These are phyloP conservation scores for Fragilaria radians DNA, from an alignment of 108 stramenopile species.

Conservation along the genomic window DNA sequence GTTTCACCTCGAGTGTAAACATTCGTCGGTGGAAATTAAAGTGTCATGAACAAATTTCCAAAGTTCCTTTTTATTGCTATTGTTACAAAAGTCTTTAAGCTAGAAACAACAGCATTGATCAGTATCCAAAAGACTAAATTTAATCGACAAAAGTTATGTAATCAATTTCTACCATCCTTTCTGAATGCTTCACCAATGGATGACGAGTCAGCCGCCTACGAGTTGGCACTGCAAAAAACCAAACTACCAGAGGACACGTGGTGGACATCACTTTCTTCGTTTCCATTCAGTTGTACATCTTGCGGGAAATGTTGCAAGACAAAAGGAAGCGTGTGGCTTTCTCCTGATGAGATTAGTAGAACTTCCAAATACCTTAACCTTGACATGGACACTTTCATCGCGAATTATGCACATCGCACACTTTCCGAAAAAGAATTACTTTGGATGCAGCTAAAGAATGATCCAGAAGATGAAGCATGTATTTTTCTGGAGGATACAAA, in stretches of 20 bases:
- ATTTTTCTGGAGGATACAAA: slow-evolving; percentile 27
- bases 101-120: no score
- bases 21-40: no score
- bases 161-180: no score
- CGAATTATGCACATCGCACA: neutral
- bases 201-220: no score
- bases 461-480: slow-evolving; percentile 18
- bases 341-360: slow-evolving; percentile 30
- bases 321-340: slow-evolving; percentile 51
- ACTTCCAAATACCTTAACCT: slow-evolving; percentile 6
- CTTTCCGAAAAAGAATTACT: slow-evolving; percentile 1
- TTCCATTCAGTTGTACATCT: slow-evolving; percentile 30
- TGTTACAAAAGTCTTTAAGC: no score
- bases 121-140: no score
- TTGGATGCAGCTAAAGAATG: slow-evolving; percentile 35
- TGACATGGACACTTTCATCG: slow-evolving; percentile 4
- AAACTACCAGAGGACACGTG: neutral
- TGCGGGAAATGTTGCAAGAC: slow-evolving; percentile 66
- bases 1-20: no score
- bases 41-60: no score
- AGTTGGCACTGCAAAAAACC: neutral
- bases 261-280: neutral
- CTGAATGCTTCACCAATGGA: no score
- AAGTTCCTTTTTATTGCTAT: no score
- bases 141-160: no score